Base-by-base conservation (phyloP, 345 rosid species). In the Boechera retrofracta region DNA sequence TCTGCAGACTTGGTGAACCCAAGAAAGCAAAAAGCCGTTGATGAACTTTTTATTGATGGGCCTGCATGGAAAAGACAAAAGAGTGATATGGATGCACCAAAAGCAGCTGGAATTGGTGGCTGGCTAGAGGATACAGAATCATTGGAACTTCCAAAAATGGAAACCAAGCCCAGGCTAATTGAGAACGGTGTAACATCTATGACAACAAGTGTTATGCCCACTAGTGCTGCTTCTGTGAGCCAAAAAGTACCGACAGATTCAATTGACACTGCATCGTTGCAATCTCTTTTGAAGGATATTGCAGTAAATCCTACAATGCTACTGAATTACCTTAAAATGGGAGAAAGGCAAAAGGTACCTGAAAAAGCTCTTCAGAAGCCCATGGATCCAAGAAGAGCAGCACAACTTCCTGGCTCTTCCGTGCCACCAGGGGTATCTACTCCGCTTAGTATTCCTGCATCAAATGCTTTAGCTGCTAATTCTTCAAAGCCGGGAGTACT, bases 261-360 rank as follows among this genome's bases (percentile, higher is more conserved):
- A 26, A 70, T 74, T 81, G 59, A 81, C 10, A 51, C 79, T 6
- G 48, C 78, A 38, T 82, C 89, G 1, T 71, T 88, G 35, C 88
- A 91, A 69, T 82, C 85, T 58, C 71, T 90, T 36, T 79, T 88
- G 83, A 88, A 90, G 74, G 87, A 85, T 73, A 86, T 94, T 47
- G 88, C 82, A n/a, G 91, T 81, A 51, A 88, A 91, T 84, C 98
- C 99, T 15, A 82, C 89, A 57, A 82, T 86, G 88, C 65, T 95
- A 77, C 32, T 88, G 54, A 88, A 83, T 76, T 33, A 91, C 60
- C 86, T 95, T 55, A 88, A 90, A 86, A 83, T 86, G 87, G 89
- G 92, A 41, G 90, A 88, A 64, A 91, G 83, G 67, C 92, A 91
- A 81, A 84, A 76, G 64, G 78, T 83, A 53, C 54, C 83, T 16